Conservation (phyloP, 176 grass and related monocot species). For the Aegilops sharonensis region DNA sequence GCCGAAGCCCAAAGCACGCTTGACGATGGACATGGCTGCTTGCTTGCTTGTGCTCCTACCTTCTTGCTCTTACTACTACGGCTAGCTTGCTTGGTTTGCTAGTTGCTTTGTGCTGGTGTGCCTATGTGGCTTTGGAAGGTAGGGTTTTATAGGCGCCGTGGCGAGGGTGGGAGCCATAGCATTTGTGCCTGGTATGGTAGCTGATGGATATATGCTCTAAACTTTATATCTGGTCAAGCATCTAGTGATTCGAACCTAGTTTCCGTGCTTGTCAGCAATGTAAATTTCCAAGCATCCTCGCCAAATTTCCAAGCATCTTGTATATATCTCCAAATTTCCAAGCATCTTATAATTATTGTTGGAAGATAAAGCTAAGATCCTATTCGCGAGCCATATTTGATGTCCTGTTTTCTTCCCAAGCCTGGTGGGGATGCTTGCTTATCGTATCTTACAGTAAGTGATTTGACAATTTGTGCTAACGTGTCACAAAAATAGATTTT, state of each 20-base stretch:
- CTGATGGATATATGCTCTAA: neutral
- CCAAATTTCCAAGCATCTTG: no score
- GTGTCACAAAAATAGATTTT: no score
- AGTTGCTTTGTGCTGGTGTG: neutral
- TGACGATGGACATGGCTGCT: neutral
- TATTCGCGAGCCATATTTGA: neutral
- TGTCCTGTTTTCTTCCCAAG: neutral
- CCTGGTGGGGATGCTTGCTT: neutral
- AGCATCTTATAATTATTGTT: neutral
- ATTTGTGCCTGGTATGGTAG: neutral
- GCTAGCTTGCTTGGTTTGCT: neutral
- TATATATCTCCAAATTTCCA: neutral
- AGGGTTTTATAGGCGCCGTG: constrained; percentile 8
- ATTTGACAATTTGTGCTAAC: neutral
- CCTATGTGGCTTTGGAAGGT: neutral
- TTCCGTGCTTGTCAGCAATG: no score
- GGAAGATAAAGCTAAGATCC: neutral
- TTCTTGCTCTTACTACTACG: neutral
- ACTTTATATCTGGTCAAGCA: constrained; percentile 28
- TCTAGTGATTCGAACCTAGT: neutral
- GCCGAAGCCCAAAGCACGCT: neutral
- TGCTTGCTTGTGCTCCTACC: neutral
- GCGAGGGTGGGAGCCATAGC: neutral
- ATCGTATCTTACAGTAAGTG: neutral
- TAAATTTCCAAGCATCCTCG: no score